Base-by-base conservation (phyloP, 2,329 filamentous ascomycete genomes). In the Trichoderma citrinoviride region DNA sequence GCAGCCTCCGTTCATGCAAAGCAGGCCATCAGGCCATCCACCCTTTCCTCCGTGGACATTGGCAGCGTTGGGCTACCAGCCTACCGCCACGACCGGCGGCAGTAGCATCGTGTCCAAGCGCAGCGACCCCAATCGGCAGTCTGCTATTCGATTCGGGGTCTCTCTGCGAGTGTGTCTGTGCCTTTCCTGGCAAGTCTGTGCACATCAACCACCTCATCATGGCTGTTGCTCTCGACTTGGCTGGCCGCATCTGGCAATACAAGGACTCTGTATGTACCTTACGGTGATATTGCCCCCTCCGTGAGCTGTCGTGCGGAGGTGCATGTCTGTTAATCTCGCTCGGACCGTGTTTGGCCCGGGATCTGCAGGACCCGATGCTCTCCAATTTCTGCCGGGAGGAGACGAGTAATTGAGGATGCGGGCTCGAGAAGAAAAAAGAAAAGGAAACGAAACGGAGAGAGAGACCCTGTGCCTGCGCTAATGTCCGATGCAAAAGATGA, bases 311-410 rank as follows among this genome's bases (percentile, higher is more conserved):
- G 58, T 53, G 46, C 43, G 47, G 47, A 52, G 58, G 58, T 50
- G 33, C 56, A 49, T 50, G 46, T 60, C 43, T 25, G 58, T 52
- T 61, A 61, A 61, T 61, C 58, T 61, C 58, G 58, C 58, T 52
- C 58, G 58, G 37, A 44, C 58, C 58, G 46, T 52, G 58, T 12
- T 43, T 53, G 47, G 47, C 37, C 58, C 47, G 37, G 58, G 58
- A 61, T 61, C 58, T 61, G 40, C 58, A 61, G 37, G 17, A 53
- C 47, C 58, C 37, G 23, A 43, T 25, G 12, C 37, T 61, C 47
- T 52, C 15, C 41, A 53, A 61, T 53, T 37, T 1, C 44, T 43
- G 23, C 19, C 43, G 41, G n/a, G 43, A 58, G 12, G 27, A 23
- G 37, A 44, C 23, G 27, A n/a, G 19, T 29, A n/a, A n/a, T n/a